A percentile compares a stretch with the other conserved stretches of the same genome.
Conservation (phyloP, 1,284 basidiomycete species). For the Chalciporus sp. region DNA sequence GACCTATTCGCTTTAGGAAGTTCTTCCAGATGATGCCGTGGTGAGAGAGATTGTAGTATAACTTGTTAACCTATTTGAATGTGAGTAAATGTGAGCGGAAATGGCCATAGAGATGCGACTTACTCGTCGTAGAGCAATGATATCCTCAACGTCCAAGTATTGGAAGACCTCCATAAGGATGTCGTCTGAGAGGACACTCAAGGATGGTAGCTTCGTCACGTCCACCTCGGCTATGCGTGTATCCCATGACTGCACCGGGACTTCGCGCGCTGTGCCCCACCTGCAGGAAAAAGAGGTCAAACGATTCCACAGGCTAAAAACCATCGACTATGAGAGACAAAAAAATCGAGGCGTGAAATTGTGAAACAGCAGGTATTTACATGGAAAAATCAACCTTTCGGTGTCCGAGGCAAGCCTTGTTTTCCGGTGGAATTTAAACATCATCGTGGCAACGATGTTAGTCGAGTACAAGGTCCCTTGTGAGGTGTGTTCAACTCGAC, state of each 20-base stretch:
- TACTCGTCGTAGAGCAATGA: slow-evolving; percentile 55
- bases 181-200: slow-evolving; percentile 41
- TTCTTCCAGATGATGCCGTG: slow-evolving; percentile 71
- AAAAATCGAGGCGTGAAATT: too few relatives aligned
- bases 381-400: slow-evolving; percentile 20
- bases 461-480: slow-evolving; percentile 32
- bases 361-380: slow-evolving; percentile 16
- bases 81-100: slow-evolving; percentile 3
- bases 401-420: slow-evolving; percentile 19
- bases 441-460: slow-evolving; percentile 25
- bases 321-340: slow-evolving; percentile 22
- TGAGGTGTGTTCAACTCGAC: slow-evolving; percentile 14
- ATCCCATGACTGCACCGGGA: slow-evolving; percentile 25
- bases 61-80: slow-evolving; percentile 49
- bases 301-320: slow-evolving; percentile 27
- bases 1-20: slow-evolving; percentile 51
- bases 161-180: slow-evolving; percentile 52
- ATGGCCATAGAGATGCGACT: slow-evolving; percentile 14
- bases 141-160: slow-evolving; percentile 54
- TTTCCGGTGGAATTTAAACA: slow-evolving; percentile 14
- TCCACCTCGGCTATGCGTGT: slow-evolving; percentile 21
- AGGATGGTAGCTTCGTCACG: slow-evolving; percentile 21
- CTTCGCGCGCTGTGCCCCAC: slow-evolving; percentile 10
- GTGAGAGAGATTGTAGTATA: slow-evolving; percentile 61
- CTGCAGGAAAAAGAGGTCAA: slow-evolving; percentile 23